Conservation (phyloP, 2,329 filamentous ascomycete species). For the Fusarium keratoplasticum region DNA sequence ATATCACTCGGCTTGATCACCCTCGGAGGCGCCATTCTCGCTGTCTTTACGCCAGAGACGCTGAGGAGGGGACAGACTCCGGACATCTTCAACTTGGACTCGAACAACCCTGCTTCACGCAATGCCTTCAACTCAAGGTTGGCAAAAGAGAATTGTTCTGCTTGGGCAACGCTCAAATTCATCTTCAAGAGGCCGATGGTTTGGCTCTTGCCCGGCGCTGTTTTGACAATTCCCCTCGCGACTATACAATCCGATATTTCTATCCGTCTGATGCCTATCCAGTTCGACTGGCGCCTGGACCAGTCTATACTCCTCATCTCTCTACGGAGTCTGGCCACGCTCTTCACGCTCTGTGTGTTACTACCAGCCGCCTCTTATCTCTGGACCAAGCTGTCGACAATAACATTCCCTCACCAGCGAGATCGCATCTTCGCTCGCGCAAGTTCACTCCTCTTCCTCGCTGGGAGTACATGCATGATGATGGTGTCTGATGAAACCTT, state of each 20-base stretch:
- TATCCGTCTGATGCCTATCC: conserved; percentile 41
- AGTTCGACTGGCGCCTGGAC: conserved; percentile 40
- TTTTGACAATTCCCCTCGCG: conserved; percentile 38
- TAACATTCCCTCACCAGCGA: conserved; percentile 9
- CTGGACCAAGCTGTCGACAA: conserved; percentile 10
- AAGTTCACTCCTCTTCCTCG: conserved; percentile 37
- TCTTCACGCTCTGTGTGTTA: conserved; percentile 38
- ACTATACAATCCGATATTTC: conserved; percentile 38
- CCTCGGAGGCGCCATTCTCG: conserved; percentile 26
- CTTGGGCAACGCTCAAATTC: conserved; percentile 9
- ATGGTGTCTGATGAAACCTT: conserved; percentile 35
- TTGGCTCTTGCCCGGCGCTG: conserved; percentile 39
- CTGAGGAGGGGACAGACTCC: conserved; percentile 4
- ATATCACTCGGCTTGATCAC: conserved; percentile 34
- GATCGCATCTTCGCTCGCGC: conserved; percentile 30
- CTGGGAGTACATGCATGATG: conserved; percentile 40
- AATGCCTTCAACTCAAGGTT: not conserved
- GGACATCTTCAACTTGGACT: not conserved
- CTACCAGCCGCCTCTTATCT: conserved; percentile 30
- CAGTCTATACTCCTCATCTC: conserved; percentile 40
- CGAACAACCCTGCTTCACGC: not conserved
- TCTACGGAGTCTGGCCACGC: conserved; percentile 34
- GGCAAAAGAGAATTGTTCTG: not conserved
- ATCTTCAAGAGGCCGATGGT: conserved; percentile 36
- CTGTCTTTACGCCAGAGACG: conserved; percentile 38